Percentiles rank a stretch among this genome's conserved stretches.
Conservation (phyloP, 1,139 yeast species). For the Zygotorulaspora mrakii region DNA sequence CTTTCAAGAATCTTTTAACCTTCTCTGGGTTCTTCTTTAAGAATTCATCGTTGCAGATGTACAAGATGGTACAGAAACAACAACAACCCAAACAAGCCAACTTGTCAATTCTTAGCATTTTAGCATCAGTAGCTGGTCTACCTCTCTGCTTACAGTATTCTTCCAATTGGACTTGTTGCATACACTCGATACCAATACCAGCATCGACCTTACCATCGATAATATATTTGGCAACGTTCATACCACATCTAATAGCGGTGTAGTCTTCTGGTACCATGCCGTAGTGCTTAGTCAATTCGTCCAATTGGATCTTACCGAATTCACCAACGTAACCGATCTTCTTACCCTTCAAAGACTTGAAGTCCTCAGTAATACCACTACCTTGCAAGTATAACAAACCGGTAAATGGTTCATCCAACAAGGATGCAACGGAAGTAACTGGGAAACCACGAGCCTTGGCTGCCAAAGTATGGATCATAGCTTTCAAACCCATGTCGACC, state of each 20-base stretch:
- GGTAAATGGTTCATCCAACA: conserved; percentile 56
- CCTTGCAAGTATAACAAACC: conserved; percentile 53
- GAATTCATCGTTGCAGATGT: conserved; percentile 52
- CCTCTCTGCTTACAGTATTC: conserved; percentile 47
- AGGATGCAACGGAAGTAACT: conserved; percentile 53
- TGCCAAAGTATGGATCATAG: conserved; percentile 59
- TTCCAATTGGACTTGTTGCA: conserved; percentile 57
- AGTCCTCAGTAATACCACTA: conserved; percentile 50
- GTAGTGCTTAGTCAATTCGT: conserved; percentile 52
- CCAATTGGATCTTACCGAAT: conserved; percentile 56
- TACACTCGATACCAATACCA: conserved; percentile 57
- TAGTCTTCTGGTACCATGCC: conserved; percentile 55
- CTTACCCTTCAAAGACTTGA: conserved; percentile 51
- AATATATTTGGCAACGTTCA: conserved; percentile 56
- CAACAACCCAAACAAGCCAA: conserved; percentile 59
- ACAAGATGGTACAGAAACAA: conserved; percentile 56
- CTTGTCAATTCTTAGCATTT: conserved; percentile 55
- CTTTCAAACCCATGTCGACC: conserved; percentile 57
- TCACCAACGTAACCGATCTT: conserved; percentile 57
- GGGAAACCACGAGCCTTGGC: conserved; percentile 59
- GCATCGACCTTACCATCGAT: conserved; percentile 55
- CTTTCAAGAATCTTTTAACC: conserved; percentile 45
- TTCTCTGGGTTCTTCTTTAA: conserved; percentile 49
- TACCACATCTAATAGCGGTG: conserved; percentile 59
- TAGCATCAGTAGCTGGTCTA: conserved; percentile 46